These are phyloP conservation scores for Paramecium octaurelia DNA, from an alignment of 73 alveolate genomes.

Conservation along the genomic window DNA sequence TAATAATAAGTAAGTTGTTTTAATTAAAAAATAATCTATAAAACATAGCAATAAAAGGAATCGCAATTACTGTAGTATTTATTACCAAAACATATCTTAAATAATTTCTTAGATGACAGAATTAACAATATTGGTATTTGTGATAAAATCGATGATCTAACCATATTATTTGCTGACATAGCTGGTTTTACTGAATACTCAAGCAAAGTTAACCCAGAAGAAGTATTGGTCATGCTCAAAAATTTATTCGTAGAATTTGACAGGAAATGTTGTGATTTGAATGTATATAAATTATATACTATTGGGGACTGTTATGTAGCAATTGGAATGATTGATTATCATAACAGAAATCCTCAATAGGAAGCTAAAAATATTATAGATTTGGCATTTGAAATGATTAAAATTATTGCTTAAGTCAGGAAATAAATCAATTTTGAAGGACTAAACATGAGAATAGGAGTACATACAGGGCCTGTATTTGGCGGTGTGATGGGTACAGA, in stretches of 20 bases:
- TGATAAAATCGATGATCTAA: constrained; percentile 39
- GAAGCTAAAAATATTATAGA: constrained; percentile 54
- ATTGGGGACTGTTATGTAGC: constrained; percentile 66
- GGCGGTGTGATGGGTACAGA: constrained; percentile 64
- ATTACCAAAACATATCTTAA: constrained; percentile 22
- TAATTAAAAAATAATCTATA: background rate
- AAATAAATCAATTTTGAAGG: constrained; percentile 44
- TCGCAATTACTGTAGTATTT: background rate
- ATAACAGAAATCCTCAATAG: constrained; percentile 47
- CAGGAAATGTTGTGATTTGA: constrained; percentile 43
- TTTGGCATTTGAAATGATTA: constrained; percentile 57
- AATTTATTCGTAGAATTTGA: constrained; percentile 57
- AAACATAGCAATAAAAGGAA: background rate
- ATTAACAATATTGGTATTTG: background rate
- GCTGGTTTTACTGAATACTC: constrained; percentile 63
- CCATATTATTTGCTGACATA: constrained; percentile 60
- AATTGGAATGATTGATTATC: constrained; percentile 45
- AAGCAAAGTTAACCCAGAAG: constrained; percentile 51
- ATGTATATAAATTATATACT: constrained; percentile 57
- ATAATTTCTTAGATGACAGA: constrained; percentile 45
- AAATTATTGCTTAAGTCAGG: constrained; percentile 22
- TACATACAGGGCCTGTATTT: constrained; percentile 55
- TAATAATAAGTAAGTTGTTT: background rate
- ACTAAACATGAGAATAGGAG: constrained; percentile 60
- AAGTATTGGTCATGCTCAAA: constrained; percentile 50